Evolutionary conservation across 2,329 filamentous ascomycete genomes (phyloP).

Genomic region (Corinectria fuckeliana): DNA sequence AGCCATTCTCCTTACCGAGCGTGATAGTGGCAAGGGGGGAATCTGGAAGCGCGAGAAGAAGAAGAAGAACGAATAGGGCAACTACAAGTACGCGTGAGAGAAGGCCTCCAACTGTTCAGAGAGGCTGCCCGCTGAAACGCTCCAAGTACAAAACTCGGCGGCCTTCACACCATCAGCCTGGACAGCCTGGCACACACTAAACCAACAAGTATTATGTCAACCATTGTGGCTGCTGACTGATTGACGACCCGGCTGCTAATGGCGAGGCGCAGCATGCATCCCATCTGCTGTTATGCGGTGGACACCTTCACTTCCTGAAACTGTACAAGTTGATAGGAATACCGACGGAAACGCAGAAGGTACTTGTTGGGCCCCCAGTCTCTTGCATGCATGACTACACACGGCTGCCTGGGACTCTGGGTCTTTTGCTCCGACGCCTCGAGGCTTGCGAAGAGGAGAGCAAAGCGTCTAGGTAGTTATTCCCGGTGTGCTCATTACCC

Average conservation of each 20-base stretch:
- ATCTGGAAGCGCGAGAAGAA: constrained; percentile 6
- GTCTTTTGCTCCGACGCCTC: not conserved
- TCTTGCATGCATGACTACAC: not conserved
- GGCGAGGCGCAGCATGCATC: constrained; percentile 28
- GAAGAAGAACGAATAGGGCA: not conserved
- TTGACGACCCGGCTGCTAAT: constrained; percentile 34
- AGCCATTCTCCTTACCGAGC: constrained; percentile 24
- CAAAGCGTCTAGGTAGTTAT: not conserved
- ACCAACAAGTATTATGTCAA: constrained; percentile 31
- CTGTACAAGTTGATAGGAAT: constrained; percentile 9
- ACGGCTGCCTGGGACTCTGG: not conserved
- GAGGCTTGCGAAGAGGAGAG: not conserved
- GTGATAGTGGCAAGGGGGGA: constrained; percentile 4
- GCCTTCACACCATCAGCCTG: constrained; percentile 28
- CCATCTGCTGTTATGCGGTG: constrained; percentile 20
- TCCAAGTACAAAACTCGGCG: constrained; percentile 19
- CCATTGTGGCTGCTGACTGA: constrained; percentile 30
- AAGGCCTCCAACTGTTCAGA: constrained; percentile 22
- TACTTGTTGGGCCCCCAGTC: not conserved
- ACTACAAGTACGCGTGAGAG: constrained; percentile 12
- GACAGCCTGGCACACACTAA: constrained; percentile 13
- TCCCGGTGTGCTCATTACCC: not conserved
- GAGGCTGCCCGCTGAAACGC: constrained; percentile 15
- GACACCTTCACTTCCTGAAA: constrained; percentile 3
- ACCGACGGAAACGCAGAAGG: not conserved